Evolutionary conservation across 1,139 yeast genomes (phyloP).

Genomic region (Diutina siamensis): DNA sequence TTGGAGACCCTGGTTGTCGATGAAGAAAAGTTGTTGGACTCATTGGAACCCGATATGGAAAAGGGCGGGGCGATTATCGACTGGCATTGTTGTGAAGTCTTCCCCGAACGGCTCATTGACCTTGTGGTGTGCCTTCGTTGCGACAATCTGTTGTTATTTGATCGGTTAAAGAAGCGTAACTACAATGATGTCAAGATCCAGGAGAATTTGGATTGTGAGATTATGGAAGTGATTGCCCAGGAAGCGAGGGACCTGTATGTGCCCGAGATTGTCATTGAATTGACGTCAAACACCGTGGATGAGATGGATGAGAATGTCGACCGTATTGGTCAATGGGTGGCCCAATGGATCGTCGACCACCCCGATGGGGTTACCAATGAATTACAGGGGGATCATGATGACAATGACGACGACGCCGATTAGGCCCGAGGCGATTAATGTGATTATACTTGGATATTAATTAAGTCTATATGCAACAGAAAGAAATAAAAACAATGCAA

Average conservation of each 20-base stretch:
- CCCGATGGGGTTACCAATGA: constrained; percentile 30
- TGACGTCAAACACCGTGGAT: constrained; percentile 59
- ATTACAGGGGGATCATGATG: constrained; percentile 8
- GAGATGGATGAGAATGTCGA: constrained; percentile 74
- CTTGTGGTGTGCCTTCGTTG: constrained; percentile 82
- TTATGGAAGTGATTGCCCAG: constrained; percentile 82
- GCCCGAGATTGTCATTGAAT: constrained; percentile 70
- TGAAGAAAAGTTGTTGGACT: constrained; percentile 79
- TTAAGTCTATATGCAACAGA: background rate
- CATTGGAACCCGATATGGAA: constrained; percentile 64
- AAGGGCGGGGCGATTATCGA: constrained; percentile 83
- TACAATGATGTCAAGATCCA: constrained; percentile 73
- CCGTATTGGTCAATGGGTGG: constrained; percentile 63
- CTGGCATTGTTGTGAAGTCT: constrained; percentile 96
- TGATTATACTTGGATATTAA: background rate
- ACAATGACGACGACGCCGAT: constrained; percentile 6
- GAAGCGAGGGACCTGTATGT: constrained; percentile 81
- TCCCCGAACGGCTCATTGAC: constrained; percentile 88
- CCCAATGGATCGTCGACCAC: constrained; percentile 51
- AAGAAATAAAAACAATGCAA: background rate
- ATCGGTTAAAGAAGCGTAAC: constrained; percentile 61
- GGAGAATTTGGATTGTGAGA: constrained; percentile 92
- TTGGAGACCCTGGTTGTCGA: constrained; percentile 85
- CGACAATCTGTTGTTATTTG: constrained; percentile 59
- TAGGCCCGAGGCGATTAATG: background rate